Base-by-base conservation (phyloP, 768 basidiomycete genomes). In the Suillus lakei region DNA sequence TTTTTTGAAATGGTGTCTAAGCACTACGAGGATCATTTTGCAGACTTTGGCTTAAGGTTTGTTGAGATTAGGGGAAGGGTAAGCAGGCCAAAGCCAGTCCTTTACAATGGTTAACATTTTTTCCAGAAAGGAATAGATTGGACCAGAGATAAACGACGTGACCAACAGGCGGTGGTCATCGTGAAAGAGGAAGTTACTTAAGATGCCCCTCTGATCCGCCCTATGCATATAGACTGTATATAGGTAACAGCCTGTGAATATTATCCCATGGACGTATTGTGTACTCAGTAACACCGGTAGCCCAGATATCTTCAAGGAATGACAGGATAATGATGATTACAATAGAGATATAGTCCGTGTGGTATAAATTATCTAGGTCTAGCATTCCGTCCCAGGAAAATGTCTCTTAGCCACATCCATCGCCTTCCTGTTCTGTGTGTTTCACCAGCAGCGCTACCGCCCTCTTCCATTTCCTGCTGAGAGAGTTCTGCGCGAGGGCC, bases 381-480 rank as follows among this genome's bases (percentile, higher is more conserved):
- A 59, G 23, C 21, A 5, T 23, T 55, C 46, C 23, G 21, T 26
- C 61, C 21, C 15, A 38, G 8, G 46, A 73, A 64, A 39, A 72
- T 66, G 30, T 51, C 56, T 68, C 71, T 56, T 58, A 77, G 23
- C 77, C 76, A 75, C 70, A 64, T 68, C 77, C 77, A 78, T 54
- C 72, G 66, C 58, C 61, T 67, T 60, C 64, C 67, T 53, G 67
- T 68, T 39, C 60, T 63, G 18, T 21, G 13, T 36, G 28, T 36
- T 18, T 28, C 66, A n/a, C 68, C 9, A 26, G 39, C 28, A 54
- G 58, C 2, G 51, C 51, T 4, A 61, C 36, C 32, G 46, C 63
- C 21, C 34, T 60, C 32, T 66, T 63, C 50, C 53, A 53, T 21
- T 51, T 66, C 62, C 65, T 55, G n/a, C 60, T 67, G 18, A 61